A percentile compares a stretch with the other conserved stretches of the same genome.
phyloP scores from a whole-genome alignment of 371 early-diverging fungal species.

The Lichtheimia ramosa region DNA sequence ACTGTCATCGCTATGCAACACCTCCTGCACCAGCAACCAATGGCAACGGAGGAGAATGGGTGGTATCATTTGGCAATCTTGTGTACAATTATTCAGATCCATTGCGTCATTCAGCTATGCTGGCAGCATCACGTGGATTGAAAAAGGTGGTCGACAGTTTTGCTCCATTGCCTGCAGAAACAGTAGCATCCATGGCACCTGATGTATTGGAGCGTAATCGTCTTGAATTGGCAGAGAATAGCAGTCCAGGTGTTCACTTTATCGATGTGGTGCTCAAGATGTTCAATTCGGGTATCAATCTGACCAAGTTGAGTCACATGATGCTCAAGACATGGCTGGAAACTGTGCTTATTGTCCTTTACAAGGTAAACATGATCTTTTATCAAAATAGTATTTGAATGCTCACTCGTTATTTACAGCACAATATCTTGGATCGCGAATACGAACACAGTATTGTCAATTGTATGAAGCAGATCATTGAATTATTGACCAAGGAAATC shows the following conservation, averaged over 20 bases:
- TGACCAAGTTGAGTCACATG: conserved; percentile 42
- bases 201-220: conserved; percentile 34
- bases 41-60: conserved; percentile 20
- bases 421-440: conserved; percentile 46
- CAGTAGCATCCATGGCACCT: conserved; percentile 37
- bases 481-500: conserved; percentile 43
- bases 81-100: conserved; percentile 34
- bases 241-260: conserved; percentile 46
- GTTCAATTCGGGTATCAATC: conserved; percentile 44
- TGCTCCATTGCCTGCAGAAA: conserved; percentile 44
- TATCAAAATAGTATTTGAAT: too few relatives aligned
- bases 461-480: conserved; percentile 52
- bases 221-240: conserved; percentile 40
- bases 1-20: conserved; percentile 33
- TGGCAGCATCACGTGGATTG: conserved; percentile 39
- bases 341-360: conserved; percentile 52
- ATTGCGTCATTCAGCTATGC: conserved; percentile 33
- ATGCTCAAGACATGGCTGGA: conserved; percentile 61
- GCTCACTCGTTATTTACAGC: conserved; percentile 19
- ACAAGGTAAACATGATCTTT: conserved; percentile 42
- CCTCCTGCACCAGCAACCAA: conserved; percentile 5
- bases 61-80: conserved; percentile 38
- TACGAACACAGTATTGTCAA: conserved; percentile 41
- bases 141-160: conserved; percentile 56
- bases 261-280: conserved; percentile 52